These are phyloP conservation scores for Didymella pinodella DNA, from an alignment of 2,329 filamentous ascomycete species.

Conservation along the genomic window DNA sequence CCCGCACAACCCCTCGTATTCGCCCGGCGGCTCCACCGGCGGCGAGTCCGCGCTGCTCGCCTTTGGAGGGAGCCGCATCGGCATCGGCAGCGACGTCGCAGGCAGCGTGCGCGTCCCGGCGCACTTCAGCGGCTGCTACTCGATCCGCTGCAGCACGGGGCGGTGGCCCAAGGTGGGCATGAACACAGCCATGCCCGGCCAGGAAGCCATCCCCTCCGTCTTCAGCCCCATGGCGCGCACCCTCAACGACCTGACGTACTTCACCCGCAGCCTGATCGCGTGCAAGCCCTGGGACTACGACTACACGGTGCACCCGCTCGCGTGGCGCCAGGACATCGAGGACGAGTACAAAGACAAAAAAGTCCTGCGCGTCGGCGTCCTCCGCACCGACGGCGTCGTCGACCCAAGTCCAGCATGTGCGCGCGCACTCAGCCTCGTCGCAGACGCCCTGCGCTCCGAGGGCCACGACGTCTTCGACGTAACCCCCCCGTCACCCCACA, in stretches of 20 bases:
- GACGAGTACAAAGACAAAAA: constrained; percentile 67
- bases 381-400: constrained; percentile 82
- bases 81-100: constrained; percentile 89
- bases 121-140: constrained; percentile 89
- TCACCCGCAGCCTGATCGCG: constrained; percentile 76
- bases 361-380: constrained; percentile 74
- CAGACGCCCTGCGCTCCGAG: constrained; percentile 70
- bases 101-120: constrained; percentile 87
- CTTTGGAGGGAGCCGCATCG: constrained; percentile 81
- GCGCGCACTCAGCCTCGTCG: constrained; percentile 76
- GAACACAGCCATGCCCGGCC: constrained; percentile 87
- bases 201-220: constrained; percentile 87
- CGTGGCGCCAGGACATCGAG: constrained; percentile 73
- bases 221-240: constrained; percentile 94
- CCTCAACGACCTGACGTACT: constrained; percentile 82
- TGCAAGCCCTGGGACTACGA: constrained; percentile 93
- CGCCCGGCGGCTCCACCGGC: constrained; percentile 86
- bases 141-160: constrained; percentile 84
- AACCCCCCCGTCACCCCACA: constrained; percentile 72
- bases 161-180: constrained; percentile 88
- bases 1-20: constrained; percentile 83
- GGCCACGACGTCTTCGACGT: constrained; percentile 78
- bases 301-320: constrained; percentile 82
- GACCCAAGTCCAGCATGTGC: constrained; percentile 85
- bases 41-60: constrained; percentile 85